Evolutionary conservation across 176 grass and related monocot genomes (phyloP), one percentile per base, ranked within the genome.

Genomic region (Zoysia japonica): DNA sequence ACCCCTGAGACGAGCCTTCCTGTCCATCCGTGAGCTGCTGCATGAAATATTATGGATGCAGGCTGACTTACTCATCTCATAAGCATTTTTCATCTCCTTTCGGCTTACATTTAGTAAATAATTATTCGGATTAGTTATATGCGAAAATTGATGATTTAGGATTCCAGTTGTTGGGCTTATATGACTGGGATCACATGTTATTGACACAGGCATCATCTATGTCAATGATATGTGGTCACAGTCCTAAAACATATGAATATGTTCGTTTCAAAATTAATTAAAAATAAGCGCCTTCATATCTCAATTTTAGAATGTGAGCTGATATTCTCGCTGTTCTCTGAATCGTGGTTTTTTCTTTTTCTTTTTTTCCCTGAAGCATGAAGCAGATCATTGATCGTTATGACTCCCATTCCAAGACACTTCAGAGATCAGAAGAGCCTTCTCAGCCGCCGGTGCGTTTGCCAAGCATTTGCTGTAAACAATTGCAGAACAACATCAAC

Each of bases 371-470:
- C 12, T 83, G 66, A 80, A 97, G 91, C 60, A 77, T 97, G 77
- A 91, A 97, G 57, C 85, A 90, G 41, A 87, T 97, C 65, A 90
- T 97, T 20, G 89, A 90, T 74, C 91, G 82, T 47, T 86, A 91
- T 19, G 71, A 80, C 59, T 72, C 68, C 2, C 79, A 90, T 54
- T 82, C 80, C 68, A 91, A 94, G 76, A 93, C 71, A n/a, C 79
- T 89, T 77, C 61, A 87, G 71, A 88, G 64, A 78, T 54, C 46
- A 75, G 75, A 88, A 78, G 35, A 71, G 2, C 59, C 78, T 46
- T 79, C 83, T 54, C 62, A 88, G 45, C 53, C 79, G 45, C 53
- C 79, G 61, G 81, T 65, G 62, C 36, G 61, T 39, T 13, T 39
- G 50, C 6, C 68, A 62, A 55, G 11, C 8, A 16, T 11, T 46